Percentiles rank a stretch among this genome's conserved stretches.
Evolutionary conservation across 495 filamentous ascomycete species (phyloP).

Genomic region (Xylaria cubensis): DNA sequence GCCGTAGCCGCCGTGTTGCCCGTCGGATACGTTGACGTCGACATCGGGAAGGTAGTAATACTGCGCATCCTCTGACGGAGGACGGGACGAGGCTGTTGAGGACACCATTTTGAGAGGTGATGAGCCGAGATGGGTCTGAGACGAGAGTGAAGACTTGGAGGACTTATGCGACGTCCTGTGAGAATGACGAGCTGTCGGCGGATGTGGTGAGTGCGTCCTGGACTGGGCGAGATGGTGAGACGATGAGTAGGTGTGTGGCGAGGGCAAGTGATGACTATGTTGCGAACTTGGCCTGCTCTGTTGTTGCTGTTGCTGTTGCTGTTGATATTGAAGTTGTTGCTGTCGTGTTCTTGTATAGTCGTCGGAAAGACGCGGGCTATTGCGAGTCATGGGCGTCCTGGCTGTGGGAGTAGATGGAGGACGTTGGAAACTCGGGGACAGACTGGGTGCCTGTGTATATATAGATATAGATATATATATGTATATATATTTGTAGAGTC

Average conservation of each 20-base stretch:
- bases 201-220: constrained; percentile 32
- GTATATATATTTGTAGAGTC: not conserved
- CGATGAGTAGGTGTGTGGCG: constrained; percentile 31
- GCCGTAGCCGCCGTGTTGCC: constrained; percentile 37
- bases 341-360: constrained; percentile 35
- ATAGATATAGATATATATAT: not conserved
- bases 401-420: not conserved
- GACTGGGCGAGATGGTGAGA: constrained; percentile 9
- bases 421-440: not conserved
- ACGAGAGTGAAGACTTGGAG: constrained; percentile 25
- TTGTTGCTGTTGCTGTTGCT: not conserved
- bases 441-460: not conserved
- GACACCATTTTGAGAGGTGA: constrained; percentile 46
- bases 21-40: constrained; percentile 43
- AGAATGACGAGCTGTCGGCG: constrained; percentile 19
- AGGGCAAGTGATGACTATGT: constrained; percentile 29
- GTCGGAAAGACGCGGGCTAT: constrained; percentile 39
- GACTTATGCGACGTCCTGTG: constrained; percentile 30
- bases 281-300: constrained; percentile 34
- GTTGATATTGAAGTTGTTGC: not conserved
- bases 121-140: constrained; percentile 30
- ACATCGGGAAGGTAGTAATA: constrained; percentile 51
- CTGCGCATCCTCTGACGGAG: constrained; percentile 34
- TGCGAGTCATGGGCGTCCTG: constrained; percentile 38
- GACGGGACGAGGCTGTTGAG: constrained; percentile 33